Evolutionary conservation across 2,329 filamentous ascomycete species (phyloP).

Genomic region (Pseudocercospora cruenta): DNA sequence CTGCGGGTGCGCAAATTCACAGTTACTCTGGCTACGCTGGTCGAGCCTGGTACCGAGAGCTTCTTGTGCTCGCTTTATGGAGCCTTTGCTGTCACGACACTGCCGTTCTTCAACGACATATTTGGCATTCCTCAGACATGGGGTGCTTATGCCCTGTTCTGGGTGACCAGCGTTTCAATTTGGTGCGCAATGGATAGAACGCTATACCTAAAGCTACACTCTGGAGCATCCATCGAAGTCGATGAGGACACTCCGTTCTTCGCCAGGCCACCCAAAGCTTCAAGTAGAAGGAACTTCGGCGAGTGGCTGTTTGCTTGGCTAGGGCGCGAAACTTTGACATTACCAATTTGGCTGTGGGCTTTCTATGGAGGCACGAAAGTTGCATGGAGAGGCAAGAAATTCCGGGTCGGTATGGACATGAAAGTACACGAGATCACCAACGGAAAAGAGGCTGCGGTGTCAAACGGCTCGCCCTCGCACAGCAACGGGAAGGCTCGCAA

Average conservation of each 20-base stretch:
- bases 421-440: constrained; percentile 63
- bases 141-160: constrained; percentile 66
- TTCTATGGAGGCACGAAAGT: constrained; percentile 87
- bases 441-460: not conserved
- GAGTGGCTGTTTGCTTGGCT: constrained; percentile 85
- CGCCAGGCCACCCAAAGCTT: constrained; percentile 54
- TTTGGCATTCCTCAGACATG: constrained; percentile 67
- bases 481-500: constrained; percentile 12
- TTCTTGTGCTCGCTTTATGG: constrained; percentile 82
- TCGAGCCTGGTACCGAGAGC: constrained; percentile 90
- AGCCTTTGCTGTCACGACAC: constrained; percentile 74
- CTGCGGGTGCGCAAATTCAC: constrained; percentile 93
- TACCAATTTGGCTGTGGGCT: constrained; percentile 89
- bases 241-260: constrained; percentile 77
- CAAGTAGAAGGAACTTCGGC: constrained; percentile 59
- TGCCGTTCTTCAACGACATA: constrained; percentile 63
- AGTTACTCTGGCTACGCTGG: constrained; percentile 81
- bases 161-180: constrained; percentile 63
- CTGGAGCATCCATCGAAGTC: constrained; percentile 68
- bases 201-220: constrained; percentile 75
- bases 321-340: constrained; percentile 76
- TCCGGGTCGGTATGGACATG: constrained; percentile 82
- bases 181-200: constrained; percentile 80
- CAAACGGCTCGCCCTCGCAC: not conserved
- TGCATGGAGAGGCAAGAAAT: constrained; percentile 81